Evolutionary conservation across 2,329 filamentous ascomycete species (phyloP).

Genomic region (Purpureocillium takamizusanense): DNA sequence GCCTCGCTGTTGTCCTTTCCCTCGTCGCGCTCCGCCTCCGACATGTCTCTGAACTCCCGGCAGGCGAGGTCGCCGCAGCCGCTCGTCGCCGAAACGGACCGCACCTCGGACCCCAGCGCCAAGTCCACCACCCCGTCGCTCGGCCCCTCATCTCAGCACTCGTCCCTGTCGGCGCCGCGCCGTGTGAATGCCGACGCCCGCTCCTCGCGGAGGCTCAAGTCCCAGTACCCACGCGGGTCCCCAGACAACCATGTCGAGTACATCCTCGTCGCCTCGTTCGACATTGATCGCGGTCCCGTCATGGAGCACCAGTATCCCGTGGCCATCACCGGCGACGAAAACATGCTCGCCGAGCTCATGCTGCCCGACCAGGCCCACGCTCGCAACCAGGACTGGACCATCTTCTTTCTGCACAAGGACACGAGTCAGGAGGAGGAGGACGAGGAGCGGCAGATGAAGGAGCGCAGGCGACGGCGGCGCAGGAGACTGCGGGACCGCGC

Average conservation of each 20-base stretch:
- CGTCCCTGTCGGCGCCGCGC: conserved; percentile 45
- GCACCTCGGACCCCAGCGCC: conserved; percentile 48
- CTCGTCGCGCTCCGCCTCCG: conserved; percentile 47
- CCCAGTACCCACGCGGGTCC: conserved; percentile 67
- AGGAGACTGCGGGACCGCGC: conserved; percentile 42
- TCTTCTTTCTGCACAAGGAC: conserved; percentile 97
- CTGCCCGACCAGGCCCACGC: conserved; percentile 93
- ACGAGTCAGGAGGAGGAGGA: conserved; percentile 76
- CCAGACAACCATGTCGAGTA: conserved; percentile 96
- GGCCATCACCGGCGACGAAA: conserved; percentile 91
- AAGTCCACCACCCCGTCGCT: conserved; percentile 52
- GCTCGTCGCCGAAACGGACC: conserved; percentile 41
- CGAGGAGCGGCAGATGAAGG: conserved; percentile 51
- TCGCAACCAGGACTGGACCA: conserved; percentile 95
- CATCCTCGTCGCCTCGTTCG: conserved; percentile 93
- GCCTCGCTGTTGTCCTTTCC: conserved; percentile 59
- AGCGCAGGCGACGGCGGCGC: conserved; percentile 41
- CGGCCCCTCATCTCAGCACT: conserved; percentile 52
- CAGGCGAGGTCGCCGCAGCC: conserved; percentile 48
- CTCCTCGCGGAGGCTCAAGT: conserved; percentile 50
- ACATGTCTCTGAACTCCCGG: conserved; percentile 45
- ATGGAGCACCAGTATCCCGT: conserved; percentile 98
- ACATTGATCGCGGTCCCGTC: conserved; percentile 89
- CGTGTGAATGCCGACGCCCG: conserved; percentile 41
- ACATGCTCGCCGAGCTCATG: conserved; percentile 98